Evolutionary conservation across 2,329 filamentous ascomycete genomes (phyloP).

Genomic region (Colletotrichum karsti): DNA sequence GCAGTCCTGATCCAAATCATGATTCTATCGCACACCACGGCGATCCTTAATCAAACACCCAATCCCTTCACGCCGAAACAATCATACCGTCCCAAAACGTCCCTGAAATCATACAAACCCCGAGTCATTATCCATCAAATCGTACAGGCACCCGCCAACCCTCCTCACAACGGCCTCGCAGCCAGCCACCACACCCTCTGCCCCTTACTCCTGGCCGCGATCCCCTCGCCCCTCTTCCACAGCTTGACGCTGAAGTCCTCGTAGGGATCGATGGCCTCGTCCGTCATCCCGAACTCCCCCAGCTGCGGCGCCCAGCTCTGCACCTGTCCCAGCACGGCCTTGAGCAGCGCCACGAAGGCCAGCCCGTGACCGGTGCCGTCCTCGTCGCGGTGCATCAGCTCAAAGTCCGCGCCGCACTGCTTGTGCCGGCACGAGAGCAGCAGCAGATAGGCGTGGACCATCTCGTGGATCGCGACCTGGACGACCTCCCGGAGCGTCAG

Average conservation of each 20-base stretch:
- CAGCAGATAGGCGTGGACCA: conserved; percentile 30
- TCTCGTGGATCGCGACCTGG: conserved; percentile 37
- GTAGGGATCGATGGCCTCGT: conserved; percentile 21
- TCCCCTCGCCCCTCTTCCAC: conserved; percentile 22
- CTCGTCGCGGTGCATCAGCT: conserved; percentile 12
- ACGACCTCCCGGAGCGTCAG: conserved; percentile 40
- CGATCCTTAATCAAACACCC: too few species aligned
- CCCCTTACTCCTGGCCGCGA: conserved; percentile 8
- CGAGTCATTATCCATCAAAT: not conserved
- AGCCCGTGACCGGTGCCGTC: conserved; percentile 22
- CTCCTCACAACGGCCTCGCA: conserved; percentile 16
- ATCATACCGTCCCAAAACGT: not conserved
- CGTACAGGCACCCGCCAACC: too few species aligned
- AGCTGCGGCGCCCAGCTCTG: conserved; percentile 13
- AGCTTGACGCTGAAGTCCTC: conserved; percentile 22
- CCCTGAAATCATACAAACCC: not conserved
- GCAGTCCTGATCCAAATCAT: too few species aligned
- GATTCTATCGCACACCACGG: too few species aligned
- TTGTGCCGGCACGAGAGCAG: conserved; percentile 15
- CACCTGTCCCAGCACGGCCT: conserved; percentile 15
- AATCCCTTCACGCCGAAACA: too few species aligned
- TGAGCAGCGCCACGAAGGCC: conserved; percentile 21
- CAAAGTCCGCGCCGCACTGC: conserved; percentile 18
- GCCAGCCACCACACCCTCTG: conserved; percentile 25
- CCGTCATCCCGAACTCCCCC: conserved; percentile 15